Percentiles rank a stretch among this genome's conserved stretches.
These are phyloP conservation scores for Monosporascus sp. DNA, from an alignment of 2,329 filamentous ascomycete species.

Conservation along the genomic window DNA sequence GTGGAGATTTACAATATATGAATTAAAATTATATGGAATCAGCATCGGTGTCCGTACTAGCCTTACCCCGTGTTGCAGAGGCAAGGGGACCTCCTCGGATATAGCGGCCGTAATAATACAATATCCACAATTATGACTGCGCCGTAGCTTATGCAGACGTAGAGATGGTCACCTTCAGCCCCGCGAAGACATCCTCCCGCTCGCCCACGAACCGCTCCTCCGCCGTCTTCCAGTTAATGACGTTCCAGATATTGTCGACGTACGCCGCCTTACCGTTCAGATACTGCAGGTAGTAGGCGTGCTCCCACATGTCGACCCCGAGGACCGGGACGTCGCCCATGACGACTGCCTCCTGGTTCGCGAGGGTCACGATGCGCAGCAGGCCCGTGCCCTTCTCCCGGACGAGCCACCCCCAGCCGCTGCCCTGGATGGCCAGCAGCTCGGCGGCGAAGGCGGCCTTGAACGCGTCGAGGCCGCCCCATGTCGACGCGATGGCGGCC, in stretches of 20 bases:
- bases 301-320: slow-evolving; percentile 89
- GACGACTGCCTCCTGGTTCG: slow-evolving; percentile 77
- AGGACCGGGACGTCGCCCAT: slow-evolving; percentile 61
- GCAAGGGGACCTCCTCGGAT: too few relatives aligned
- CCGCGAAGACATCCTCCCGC: slow-evolving; percentile 25
- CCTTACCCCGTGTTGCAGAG: too few relatives aligned
- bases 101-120: too few relatives aligned
- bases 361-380: slow-evolving; percentile 72
- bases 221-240: slow-evolving; percentile 72
- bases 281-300: slow-evolving; percentile 86
- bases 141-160: background rate
- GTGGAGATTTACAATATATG: too few relatives aligned
- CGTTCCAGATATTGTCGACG: slow-evolving; percentile 70
- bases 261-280: slow-evolving; percentile 72
- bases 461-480: slow-evolving; percentile 65
- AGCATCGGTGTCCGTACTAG: too few relatives aligned
- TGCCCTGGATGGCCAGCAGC: slow-evolving; percentile 71
- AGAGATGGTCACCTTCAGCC: slow-evolving; percentile 16
- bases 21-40: too few relatives aligned
- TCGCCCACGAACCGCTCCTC: slow-evolving; percentile 52
- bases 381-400: slow-evolving; percentile 55
- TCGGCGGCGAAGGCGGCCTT: slow-evolving; percentile 61
- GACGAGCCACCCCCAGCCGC: slow-evolving; percentile 85
- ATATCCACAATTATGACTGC: too few relatives aligned
- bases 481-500: slow-evolving; percentile 58